Evolutionary conservation across 768 basidiomycete genomes (phyloP).

Genomic region (Termitomyces sp.): DNA sequence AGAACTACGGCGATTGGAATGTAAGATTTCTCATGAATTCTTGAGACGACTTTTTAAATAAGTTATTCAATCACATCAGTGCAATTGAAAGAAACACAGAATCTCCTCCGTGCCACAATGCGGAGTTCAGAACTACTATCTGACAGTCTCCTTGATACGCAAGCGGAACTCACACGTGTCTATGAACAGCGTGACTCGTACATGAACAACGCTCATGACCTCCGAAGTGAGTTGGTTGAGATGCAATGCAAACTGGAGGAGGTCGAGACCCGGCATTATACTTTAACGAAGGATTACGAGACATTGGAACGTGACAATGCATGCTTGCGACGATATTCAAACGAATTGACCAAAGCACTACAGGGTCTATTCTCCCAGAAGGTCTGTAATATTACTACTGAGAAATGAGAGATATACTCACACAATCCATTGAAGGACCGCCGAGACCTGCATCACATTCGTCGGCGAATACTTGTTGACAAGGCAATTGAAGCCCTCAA

Average conservation of each 20-base stretch:
- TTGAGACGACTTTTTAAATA: neutral
- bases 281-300: slow-evolving; percentile 3
- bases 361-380: neutral
- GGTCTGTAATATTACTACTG: neutral
- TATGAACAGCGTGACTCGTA: neutral
- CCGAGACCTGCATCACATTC: slow-evolving; percentile 4
- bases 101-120: neutral
- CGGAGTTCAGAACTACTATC: neutral
- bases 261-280: slow-evolving; percentile 4
- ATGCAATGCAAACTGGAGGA: neutral
- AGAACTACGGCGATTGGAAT: neutral
- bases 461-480: slow-evolving; percentile 4
- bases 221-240: neutral
- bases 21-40: neutral
- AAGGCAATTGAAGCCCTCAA: slow-evolving; percentile 4
- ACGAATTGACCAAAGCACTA: neutral
- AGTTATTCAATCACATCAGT: neutral
- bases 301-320: slow-evolving; percentile 4
- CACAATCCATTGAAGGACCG: neutral
- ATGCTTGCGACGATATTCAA: neutral
- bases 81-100: neutral
- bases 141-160: neutral
- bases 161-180: neutral
- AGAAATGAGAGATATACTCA: neutral
- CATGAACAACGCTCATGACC: neutral